phyloP scores from a whole-genome alignment of 2,329 filamentous ascomycete genomes.

The Ophiocordyceps sinensis region DNA sequence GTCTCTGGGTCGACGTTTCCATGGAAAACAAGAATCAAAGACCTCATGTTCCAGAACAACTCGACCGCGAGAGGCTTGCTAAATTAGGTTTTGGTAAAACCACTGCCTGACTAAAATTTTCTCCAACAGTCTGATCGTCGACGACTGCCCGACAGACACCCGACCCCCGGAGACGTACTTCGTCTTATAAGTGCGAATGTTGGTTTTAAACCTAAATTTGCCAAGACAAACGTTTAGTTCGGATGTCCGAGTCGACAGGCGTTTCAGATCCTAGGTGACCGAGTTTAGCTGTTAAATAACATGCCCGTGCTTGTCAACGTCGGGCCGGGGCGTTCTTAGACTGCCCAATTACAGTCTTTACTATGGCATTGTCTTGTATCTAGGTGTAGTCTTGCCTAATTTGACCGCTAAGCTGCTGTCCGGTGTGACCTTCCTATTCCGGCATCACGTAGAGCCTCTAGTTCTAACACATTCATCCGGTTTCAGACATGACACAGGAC shows the following conservation, averaged over 20 bases:
- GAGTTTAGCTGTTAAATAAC: conserved; percentile 21
- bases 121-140: conserved; percentile 40
- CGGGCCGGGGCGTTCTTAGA: conserved; percentile 30
- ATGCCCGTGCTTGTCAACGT: conserved; percentile 42
- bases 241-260: conserved; percentile 38
- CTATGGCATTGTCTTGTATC: too few relatives aligned
- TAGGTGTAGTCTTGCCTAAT: too few relatives aligned
- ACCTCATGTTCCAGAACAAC: conserved; percentile 36
- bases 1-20: background rate
- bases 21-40: background rate
- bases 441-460: too few relatives aligned
- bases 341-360: too few relatives aligned
- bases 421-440: too few relatives aligned
- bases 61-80: conserved; percentile 49
- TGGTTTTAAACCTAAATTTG: conserved; percentile 47
- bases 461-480: too few relatives aligned
- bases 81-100: conserved; percentile 50
- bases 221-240: conserved; percentile 45
- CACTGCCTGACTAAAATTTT: conserved; percentile 48
- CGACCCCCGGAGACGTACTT: too few relatives aligned
- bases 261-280: conserved; percentile 36
- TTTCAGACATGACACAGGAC: too few relatives aligned
- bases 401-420: too few relatives aligned
- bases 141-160: conserved; percentile 11
- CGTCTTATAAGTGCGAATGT: conserved; percentile 6